These are phyloP conservation scores for Spencermartinsiella europaea DNA, from an alignment of 805 yeast species.

Conservation along the genomic window DNA sequence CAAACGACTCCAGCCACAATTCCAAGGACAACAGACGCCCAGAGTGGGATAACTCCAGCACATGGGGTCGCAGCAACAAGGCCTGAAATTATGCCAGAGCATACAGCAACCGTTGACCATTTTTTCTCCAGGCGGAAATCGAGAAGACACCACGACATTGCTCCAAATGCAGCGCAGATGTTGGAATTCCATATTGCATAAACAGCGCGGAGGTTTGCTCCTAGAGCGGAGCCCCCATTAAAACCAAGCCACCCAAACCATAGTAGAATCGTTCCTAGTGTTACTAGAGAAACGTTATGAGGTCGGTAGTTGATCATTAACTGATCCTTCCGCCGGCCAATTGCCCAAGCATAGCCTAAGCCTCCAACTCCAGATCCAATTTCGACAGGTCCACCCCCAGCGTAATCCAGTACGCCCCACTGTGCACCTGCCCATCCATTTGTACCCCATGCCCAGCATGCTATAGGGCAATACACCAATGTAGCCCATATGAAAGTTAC, in stretches of 20 bases:
- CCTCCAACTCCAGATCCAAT: conserved; percentile 89
- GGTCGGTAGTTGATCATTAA: conserved; percentile 86
- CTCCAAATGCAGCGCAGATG: conserved; percentile 84
- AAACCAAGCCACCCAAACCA: conserved; percentile 98
- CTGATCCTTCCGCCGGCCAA: conserved; percentile 69
- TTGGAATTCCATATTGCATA: conserved; percentile 92
- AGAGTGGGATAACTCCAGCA: conserved; percentile 83
- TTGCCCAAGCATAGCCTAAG: conserved; percentile 47
- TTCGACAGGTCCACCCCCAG: conserved; percentile 98
- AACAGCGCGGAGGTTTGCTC: conserved; percentile 77
- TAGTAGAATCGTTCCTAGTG: conserved; percentile 77
- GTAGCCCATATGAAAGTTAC: conserved; percentile 88
- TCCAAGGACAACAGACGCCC: conserved; percentile 87
- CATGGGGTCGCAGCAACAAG: conserved; percentile 96
- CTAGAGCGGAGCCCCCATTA: conserved; percentile 84
- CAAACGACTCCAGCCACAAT: conserved; percentile 75
- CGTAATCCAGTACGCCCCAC: conserved; percentile 93
- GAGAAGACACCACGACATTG: conserved; percentile 83
- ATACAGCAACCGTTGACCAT: conserved; percentile 91
- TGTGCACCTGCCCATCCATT: conserved; percentile 84
- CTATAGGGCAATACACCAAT: conserved; percentile 88
- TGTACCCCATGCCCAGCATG: conserved; percentile 91
- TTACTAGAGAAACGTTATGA: conserved; percentile 87
- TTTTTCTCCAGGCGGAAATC: conserved; percentile 85
- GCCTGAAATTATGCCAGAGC: conserved; percentile 95